phyloP scores from a whole-genome alignment of 2,329 filamentous ascomycete species.

The Microascus cirrosus region DNA sequence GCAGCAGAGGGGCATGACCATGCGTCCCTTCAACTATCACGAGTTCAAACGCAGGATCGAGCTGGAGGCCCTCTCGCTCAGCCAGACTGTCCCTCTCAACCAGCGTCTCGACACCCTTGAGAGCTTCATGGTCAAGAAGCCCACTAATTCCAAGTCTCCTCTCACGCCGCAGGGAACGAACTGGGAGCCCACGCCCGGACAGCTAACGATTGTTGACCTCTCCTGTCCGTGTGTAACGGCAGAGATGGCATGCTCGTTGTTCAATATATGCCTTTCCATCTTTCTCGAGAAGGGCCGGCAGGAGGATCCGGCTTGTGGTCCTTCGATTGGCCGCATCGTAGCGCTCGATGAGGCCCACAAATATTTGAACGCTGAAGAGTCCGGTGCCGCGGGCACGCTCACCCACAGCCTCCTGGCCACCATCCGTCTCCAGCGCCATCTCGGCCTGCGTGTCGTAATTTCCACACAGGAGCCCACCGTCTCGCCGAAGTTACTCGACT shows the following conservation, averaged over 20 bases:
- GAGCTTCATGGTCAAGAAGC: conserved; percentile 39
- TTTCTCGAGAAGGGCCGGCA: conserved; percentile 44
- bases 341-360: conserved; percentile 74
- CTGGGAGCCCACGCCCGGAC: conserved; percentile 14
- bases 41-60: conserved; percentile 26
- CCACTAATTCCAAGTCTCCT: not conserved
- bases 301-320: not conserved
- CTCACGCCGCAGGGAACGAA: not conserved
- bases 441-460: conserved; percentile 55
- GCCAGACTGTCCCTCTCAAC: conserved; percentile 42
- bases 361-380: conserved; percentile 44
- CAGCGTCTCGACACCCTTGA: conserved; percentile 53
- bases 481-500: conserved; percentile 54
- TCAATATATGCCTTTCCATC: conserved; percentile 58
- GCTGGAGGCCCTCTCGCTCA: conserved; percentile 25
- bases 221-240: conserved; percentile 60
- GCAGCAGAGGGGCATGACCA: conserved; percentile 20
- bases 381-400: conserved; percentile 41
- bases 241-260: conserved; percentile 57
- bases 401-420: conserved; percentile 51
- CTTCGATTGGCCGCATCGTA: conserved; percentile 43
- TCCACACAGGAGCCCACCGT: conserved; percentile 71
- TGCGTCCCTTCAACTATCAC: conserved; percentile 35
- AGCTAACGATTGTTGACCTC: conserved; percentile 47
- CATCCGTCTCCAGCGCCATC: conserved; percentile 61